phyloP scores from a whole-genome alignment of 2,329 filamentous ascomycete species.

The Colletotrichum coccodes region DNA sequence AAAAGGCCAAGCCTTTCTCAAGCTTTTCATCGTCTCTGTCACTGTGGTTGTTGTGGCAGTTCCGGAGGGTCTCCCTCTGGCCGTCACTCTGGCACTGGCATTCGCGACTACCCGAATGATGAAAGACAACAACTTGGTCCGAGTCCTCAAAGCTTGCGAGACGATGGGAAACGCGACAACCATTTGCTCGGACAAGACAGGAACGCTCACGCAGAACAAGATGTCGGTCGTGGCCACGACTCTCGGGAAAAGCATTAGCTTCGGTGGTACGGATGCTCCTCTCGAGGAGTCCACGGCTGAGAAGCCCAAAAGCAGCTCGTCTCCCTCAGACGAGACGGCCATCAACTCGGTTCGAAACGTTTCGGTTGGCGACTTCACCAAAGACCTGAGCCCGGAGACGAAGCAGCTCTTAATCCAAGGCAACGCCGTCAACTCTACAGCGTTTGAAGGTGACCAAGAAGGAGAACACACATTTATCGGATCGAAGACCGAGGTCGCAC shows the following conservation, averaged over 20 bases:
- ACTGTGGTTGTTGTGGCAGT: slow-evolving; percentile 77
- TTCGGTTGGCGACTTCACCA: slow-evolving; percentile 3
- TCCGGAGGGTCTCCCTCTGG: slow-evolving; percentile 73
- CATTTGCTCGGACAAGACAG: slow-evolving; percentile 63
- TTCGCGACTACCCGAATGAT: slow-evolving; percentile 76
- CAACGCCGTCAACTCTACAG: slow-evolving; percentile 75
- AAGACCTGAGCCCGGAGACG: slow-evolving; percentile 31
- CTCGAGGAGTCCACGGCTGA: slow-evolving; percentile 38
- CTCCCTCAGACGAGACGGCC: slow-evolving; percentile 27
- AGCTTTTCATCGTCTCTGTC: slow-evolving; percentile 71
- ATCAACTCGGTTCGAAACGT: slow-evolving; percentile 18
- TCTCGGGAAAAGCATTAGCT: slow-evolving; percentile 57
- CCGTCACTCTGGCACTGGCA: slow-evolving; percentile 74
- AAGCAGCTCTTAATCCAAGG: slow-evolving; percentile 65
- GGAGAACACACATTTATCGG: slow-evolving; percentile 72
- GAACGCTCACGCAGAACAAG: slow-evolving; percentile 68
- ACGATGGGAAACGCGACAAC: slow-evolving; percentile 79
- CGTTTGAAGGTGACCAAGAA: slow-evolving; percentile 73
- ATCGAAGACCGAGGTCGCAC: slow-evolving; percentile 81
- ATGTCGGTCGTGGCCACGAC: slow-evolving; percentile 79
- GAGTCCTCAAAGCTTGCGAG: slow-evolving; percentile 73
- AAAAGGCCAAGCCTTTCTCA: slow-evolving; percentile 70
- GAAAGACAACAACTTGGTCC: slow-evolving; percentile 77
- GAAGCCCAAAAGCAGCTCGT: slow-evolving; percentile 40
- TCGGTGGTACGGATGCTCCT: slow-evolving; percentile 42